A percentile compares a stretch with the other conserved stretches of the same genome.
These are phyloP conservation scores for Beverwykella pulmonaria DNA, from an alignment of 495 filamentous ascomycete genomes.

Conservation along the genomic window DNA sequence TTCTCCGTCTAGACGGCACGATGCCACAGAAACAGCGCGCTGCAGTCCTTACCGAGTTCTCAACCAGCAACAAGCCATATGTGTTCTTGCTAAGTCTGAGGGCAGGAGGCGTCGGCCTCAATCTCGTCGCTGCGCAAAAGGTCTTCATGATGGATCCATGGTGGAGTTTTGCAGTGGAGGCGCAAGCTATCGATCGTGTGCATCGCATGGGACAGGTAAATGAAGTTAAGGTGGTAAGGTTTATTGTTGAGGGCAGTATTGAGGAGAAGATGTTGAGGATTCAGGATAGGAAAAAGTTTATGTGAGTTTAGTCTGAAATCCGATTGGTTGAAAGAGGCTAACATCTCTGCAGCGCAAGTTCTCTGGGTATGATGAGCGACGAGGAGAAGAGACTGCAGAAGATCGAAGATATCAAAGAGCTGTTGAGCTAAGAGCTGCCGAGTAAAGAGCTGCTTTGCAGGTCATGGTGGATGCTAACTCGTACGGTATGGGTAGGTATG, in stretches of 20 bases:
- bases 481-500: too few relatives aligned
- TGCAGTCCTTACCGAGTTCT: conserved; percentile 72
- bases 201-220: conserved; percentile 94
- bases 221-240: conserved; percentile 82
- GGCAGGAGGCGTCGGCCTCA: conserved; percentile 91
- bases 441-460: too few relatives aligned
- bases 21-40: conserved; percentile 85
- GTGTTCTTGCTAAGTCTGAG: conserved; percentile 83
- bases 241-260: conserved; percentile 86
- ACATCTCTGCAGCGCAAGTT: conserved; percentile 69
- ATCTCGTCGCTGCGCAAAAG: conserved; percentile 81
- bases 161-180: conserved; percentile 98
- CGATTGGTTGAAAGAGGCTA: conserved; percentile 2
- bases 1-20: conserved; percentile 85
- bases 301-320: conserved; percentile 56
- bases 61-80: conserved; percentile 47
- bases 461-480: too few relatives aligned
- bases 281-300: conserved; percentile 94
- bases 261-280: conserved; percentile 93
- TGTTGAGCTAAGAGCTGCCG: conserved; percentile 76
- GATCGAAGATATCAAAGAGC: conserved; percentile 91
- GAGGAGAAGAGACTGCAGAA: conserved; percentile 88
- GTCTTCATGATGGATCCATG: conserved; percentile 99
- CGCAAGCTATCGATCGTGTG: conserved; percentile 97
- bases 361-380: conserved; percentile 88